phyloP scores from a whole-genome alignment of 176 grass and related monocot species.

The Pontederia paniculata region DNA sequence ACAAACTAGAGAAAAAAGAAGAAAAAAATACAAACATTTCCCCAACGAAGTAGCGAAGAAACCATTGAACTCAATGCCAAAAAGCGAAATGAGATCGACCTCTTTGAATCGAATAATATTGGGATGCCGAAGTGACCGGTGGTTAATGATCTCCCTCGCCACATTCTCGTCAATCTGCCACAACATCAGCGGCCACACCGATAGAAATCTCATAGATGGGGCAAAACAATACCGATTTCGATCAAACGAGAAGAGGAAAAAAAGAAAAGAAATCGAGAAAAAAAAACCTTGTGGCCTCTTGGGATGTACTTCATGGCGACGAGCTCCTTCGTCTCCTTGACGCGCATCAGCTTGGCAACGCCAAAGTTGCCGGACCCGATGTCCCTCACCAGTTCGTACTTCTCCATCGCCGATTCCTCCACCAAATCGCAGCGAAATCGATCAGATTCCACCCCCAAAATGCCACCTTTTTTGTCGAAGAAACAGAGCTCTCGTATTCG shows the following conservation, averaged over 20 bases:
- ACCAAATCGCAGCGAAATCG: neutral
- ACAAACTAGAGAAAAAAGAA: too few species aligned
- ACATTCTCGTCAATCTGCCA: constrained; percentile 6
- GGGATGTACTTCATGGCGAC: constrained; percentile 11
- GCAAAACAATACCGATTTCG: neutral
- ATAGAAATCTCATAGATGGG: neutral
- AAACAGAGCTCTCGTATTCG: neutral
- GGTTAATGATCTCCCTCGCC: constrained; percentile 11
- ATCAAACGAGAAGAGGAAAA: neutral
- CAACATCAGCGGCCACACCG: neutral
- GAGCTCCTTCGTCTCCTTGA: constrained; percentile 3
- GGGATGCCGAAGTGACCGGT: neutral
- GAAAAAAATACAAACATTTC: too few species aligned
- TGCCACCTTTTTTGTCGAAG: too few species aligned
- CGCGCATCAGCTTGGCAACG: constrained; percentile 9
- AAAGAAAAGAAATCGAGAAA: neutral
- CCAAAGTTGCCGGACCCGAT: constrained; percentile 12
- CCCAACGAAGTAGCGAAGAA: too few species aligned
- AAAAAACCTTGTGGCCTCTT: constrained; percentile 3
- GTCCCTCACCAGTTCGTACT: constrained; percentile 4
- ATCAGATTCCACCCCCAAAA: too few species aligned
- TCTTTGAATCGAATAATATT: constrained; percentile 11
- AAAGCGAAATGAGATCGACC: neutral
- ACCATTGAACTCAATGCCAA: too few species aligned
- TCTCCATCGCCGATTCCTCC: neutral